Evolutionary conservation across 2,329 filamentous ascomycete species (phyloP), one percentile per base, ranked within the genome.

Genomic region (Cladosporium velox): DNA sequence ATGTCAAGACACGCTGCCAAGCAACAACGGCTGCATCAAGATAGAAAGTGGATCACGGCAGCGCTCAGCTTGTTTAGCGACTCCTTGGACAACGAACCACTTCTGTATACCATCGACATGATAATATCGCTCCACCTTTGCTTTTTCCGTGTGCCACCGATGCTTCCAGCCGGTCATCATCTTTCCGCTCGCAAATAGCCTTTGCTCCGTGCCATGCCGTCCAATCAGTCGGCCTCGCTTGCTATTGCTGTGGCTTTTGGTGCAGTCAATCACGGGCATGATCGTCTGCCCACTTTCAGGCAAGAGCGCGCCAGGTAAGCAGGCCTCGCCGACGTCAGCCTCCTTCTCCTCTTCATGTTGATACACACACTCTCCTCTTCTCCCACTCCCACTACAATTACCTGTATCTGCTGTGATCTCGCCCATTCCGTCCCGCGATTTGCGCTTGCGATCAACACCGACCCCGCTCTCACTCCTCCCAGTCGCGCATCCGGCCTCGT

Each of bases 11-110:
- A 26, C 38, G 38, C 21, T 54, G 21, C 18, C 26, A 55, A 55
- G 52, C 52, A 55, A 55, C 52, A 41, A 26, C 34, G 55, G 55
- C 55, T 1, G 60, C 60, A 41, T 54, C 35, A 64, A 64, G 35
- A 47, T 34, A 35, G 35, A 64, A 28, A 57, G 61, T 64, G 61
- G 61, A 64, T 64, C 61, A 64, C 61, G 35, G 51, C 61, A 57
- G 61, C 24, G 47, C 61, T 49, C 61, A 47, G 30, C 32, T 49
- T 63, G 52, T 55, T 18, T 32, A 55, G 52, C 52, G 28, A 30
- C 21, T 24, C 61, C 35, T n/a, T 34, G 24, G 11, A 44, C 26
- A 15, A 24, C 61, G 12, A 34, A 35, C 44, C 35, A 49, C 24
- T 49, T 24, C 47, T 41, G 21, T 11, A 35, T n/a, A 41, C 28